Evolutionary conservation across 441 rosid species (phyloP).

Genomic region (Aleurites moluccanus): DNA sequence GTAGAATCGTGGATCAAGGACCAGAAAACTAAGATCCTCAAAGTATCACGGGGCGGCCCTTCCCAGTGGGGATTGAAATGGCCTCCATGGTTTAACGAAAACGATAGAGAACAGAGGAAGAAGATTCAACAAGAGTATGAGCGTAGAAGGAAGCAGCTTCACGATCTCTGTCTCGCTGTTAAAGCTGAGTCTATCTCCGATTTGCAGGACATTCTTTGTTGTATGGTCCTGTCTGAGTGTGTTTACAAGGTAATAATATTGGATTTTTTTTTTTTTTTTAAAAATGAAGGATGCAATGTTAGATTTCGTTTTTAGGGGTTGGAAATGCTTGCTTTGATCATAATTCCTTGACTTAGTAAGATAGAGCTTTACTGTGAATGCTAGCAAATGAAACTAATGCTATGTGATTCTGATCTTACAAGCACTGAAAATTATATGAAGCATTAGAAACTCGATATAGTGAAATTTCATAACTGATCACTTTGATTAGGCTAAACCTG

Average conservation of each 20-base stretch:
- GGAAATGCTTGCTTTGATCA: neutral
- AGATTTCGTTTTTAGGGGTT: neutral
- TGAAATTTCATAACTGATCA: conserved; percentile 1
- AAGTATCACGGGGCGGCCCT: conserved; percentile 80
- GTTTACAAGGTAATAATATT: conserved; percentile 67
- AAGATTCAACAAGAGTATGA: conserved; percentile 73
- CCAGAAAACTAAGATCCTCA: conserved; percentile 65
- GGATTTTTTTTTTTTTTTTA: too few species aligned
- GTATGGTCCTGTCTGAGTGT: conserved; percentile 96
- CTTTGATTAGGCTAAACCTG: neutral
- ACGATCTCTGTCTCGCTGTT: conserved; percentile 70
- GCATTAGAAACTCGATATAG: neutral
- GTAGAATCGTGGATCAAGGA: conserved; percentile 93
- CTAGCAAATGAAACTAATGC: neutral
- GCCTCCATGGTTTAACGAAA: conserved; percentile 65
- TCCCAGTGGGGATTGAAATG: conserved; percentile 75
- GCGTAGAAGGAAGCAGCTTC: conserved; percentile 67
- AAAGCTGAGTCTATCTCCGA: conserved; percentile 86
- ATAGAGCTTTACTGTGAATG: neutral
- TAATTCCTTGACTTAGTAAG: neutral
- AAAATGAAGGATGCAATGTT: neutral
- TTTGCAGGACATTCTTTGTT: conserved; percentile 88
- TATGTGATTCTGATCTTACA: neutral
- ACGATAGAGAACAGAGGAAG: conserved; percentile 54
- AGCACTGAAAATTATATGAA: neutral